These are phyloP conservation scores for Penicillium sp. DNA, from an alignment of 2,329 filamentous ascomycete species.

Conservation along the genomic window DNA sequence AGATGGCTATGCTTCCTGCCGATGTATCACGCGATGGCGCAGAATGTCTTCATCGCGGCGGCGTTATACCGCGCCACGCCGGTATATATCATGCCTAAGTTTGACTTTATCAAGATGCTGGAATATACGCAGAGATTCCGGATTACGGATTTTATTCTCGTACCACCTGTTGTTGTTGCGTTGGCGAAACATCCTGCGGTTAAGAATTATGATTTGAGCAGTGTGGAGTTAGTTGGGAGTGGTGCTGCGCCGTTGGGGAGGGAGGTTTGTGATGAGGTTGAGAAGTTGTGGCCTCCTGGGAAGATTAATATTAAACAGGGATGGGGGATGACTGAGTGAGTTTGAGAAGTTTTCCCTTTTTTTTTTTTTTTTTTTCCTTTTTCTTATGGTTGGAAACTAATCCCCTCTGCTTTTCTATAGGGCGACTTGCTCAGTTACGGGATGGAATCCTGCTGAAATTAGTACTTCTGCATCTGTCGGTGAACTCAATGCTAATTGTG, in stretches of 20 bases:
- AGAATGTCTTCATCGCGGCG: slow-evolving; percentile 66
- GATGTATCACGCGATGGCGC: slow-evolving; percentile 71
- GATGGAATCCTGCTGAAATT: slow-evolving; percentile 58
- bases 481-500: slow-evolving; percentile 64
- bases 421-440: slow-evolving; percentile 66
- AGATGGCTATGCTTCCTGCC: slow-evolving; percentile 67
- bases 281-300: slow-evolving; percentile 54
- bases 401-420: slow-evolving; percentile 22
- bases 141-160: slow-evolving; percentile 65
- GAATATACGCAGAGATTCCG: slow-evolving; percentile 64
- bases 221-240: slow-evolving; percentile 57
- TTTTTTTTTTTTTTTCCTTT: slow-evolving; percentile 18
- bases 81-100: slow-evolving; percentile 75
- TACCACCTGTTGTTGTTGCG: slow-evolving; percentile 72
- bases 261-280: slow-evolving; percentile 57
- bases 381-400: slow-evolving; percentile 5
- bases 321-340: slow-evolving; percentile 81
- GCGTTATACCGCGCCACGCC: slow-evolving; percentile 53
- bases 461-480: slow-evolving; percentile 55
- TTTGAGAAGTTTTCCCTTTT: slow-evolving; percentile 26
- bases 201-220: slow-evolving; percentile 66
- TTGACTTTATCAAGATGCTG: slow-evolving; percentile 72
- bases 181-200: slow-evolving; percentile 69
- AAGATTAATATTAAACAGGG: slow-evolving; percentile 63
- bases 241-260: slow-evolving; percentile 67